A percentile compares a stretch with the other conserved stretches of the same genome.
phyloP scores from a whole-genome alignment of 2,329 filamentous ascomycete species.

The Chaetomiaceae sp. region DNA sequence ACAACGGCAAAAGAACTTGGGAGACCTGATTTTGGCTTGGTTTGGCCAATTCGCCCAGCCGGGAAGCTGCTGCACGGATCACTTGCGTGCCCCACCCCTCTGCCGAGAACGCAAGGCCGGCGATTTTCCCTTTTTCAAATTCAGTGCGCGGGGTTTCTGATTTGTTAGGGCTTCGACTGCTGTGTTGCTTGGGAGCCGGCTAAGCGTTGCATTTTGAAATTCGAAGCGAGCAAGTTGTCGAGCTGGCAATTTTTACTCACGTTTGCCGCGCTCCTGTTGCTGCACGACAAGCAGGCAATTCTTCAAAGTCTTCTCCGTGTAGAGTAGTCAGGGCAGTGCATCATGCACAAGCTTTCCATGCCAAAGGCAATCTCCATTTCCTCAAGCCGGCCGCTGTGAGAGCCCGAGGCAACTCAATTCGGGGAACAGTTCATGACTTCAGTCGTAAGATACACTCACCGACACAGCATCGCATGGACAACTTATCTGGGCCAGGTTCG shows the following conservation, averaged over 20 bases:
- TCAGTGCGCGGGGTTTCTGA: slow-evolving; percentile 24
- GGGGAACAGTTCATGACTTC: too few relatives aligned
- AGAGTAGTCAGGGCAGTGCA: too few relatives aligned
- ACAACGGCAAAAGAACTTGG: slow-evolving; percentile 20
- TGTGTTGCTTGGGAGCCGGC: slow-evolving; percentile 5
- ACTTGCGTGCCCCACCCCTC: slow-evolving; percentile 16
- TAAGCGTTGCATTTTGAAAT: slow-evolving; percentile 1
- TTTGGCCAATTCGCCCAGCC: slow-evolving; percentile 3
- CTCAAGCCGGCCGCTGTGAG: too few relatives aligned
- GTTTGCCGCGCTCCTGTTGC: not conserved
- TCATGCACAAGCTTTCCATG: too few relatives aligned
- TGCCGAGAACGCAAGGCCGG: not conserved
- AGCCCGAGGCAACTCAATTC: too few relatives aligned
- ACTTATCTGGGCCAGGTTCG: too few relatives aligned
- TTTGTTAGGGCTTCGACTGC: slow-evolving; percentile 23
- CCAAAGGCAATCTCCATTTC: too few relatives aligned
- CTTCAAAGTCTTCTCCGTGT: too few relatives aligned
- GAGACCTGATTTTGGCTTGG: slow-evolving; percentile 13
- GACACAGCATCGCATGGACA: too few relatives aligned
- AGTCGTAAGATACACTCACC: too few relatives aligned
- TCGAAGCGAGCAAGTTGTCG: not conserved
- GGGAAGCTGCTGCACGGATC: slow-evolving; percentile 19
- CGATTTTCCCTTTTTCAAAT: slow-evolving; percentile 24
- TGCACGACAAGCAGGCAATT: too few relatives aligned
- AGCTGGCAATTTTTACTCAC: not conserved